phyloP scores from a whole-genome alignment of 495 filamentous ascomycete genomes.

The Bryoglossum gracile region DNA sequence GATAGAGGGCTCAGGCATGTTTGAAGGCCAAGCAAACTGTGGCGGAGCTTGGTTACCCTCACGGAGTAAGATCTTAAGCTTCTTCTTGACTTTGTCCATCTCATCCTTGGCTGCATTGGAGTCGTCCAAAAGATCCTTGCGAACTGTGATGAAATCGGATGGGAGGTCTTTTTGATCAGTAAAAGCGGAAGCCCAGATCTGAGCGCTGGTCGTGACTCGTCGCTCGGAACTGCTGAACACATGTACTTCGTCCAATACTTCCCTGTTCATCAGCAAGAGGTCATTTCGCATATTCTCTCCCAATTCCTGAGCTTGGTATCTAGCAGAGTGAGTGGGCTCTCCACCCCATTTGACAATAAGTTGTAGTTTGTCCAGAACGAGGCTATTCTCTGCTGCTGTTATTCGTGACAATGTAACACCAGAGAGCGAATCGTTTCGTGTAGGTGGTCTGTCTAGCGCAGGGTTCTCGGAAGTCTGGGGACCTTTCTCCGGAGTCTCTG shows the following conservation, averaged over 20 bases:
- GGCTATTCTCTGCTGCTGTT: constrained; percentile 79
- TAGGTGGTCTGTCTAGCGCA: constrained; percentile 31
- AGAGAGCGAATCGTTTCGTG: constrained; percentile 72
- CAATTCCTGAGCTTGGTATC: constrained; percentile 91
- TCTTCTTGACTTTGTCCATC: constrained; percentile 99
- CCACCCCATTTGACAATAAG: constrained; percentile 99
- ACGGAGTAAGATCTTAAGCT: constrained; percentile 82
- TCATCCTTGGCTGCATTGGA: constrained; percentile 99
- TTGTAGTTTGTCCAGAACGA: constrained; percentile 90
- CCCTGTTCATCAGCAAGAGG: constrained; percentile 84
- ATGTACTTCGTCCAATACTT: constrained; percentile 80
- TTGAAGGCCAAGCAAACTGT: constrained; percentile 96
- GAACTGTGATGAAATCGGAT: constrained; percentile 73
- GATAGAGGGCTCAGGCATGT: constrained; percentile 85
- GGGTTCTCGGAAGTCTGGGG: constrained; percentile 5
- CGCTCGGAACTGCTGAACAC: constrained; percentile 94
- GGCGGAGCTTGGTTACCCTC: constrained; percentile 82
- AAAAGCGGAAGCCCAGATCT: constrained; percentile 93
- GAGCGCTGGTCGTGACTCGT: constrained; percentile 87
- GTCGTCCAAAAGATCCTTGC: constrained; percentile 93
- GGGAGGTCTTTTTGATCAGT: constrained; percentile 79
- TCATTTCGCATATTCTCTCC: constrained; percentile 95
- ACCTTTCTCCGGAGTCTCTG: neutral
- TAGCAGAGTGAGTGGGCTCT: constrained; percentile 92
- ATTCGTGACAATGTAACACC: constrained; percentile 83